These are phyloP conservation scores for Babesia caballi DNA, from an alignment of 169 alveolate species.

Conservation along the genomic window DNA sequence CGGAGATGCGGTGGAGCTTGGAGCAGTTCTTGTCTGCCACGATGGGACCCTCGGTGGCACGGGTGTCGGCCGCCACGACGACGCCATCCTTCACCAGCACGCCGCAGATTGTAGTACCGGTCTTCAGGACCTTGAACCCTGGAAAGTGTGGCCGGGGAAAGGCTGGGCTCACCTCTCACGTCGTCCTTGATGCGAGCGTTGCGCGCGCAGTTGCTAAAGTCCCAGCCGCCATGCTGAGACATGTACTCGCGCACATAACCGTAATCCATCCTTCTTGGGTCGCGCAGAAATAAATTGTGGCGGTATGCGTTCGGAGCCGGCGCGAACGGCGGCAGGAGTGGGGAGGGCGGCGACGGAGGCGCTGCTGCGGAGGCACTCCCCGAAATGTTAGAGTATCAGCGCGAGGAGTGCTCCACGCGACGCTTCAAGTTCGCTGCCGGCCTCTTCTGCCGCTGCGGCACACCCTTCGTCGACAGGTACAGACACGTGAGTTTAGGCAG, in stretches of 20 bases:
- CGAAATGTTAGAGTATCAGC: constrained; percentile 39
- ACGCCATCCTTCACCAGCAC: constrained; percentile 92
- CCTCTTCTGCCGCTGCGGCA: constrained; percentile 53
- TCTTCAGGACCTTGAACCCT: constrained; percentile 66
- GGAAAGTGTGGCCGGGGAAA: not conserved
- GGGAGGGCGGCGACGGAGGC: not conserved
- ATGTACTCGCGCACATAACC: constrained; percentile 57
- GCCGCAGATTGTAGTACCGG: constrained; percentile 99
- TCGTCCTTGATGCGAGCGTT: constrained; percentile 55
- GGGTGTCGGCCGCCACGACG: constrained; percentile 97
- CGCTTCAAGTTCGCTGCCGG: constrained; percentile 19
- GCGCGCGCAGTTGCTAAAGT: constrained; percentile 55
- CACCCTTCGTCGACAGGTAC: constrained; percentile 40
- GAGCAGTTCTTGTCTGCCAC: constrained; percentile 97
- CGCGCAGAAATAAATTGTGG: not conserved
- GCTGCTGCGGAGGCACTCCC: not conserved
- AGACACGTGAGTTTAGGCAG: constrained; percentile 29
- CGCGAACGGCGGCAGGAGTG: constrained; percentile 1
- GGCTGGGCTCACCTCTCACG: constrained; percentile 23
- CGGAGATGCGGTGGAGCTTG: constrained; percentile 93
- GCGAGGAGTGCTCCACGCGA: constrained; percentile 28
- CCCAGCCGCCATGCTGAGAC: constrained; percentile 68
- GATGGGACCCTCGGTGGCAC: constrained; percentile 97
- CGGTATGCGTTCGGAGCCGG: not conserved
- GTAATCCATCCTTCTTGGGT: constrained; percentile 32